Evolutionary conservation across 1,284 basidiomycete species (phyloP), one percentile per base, ranked within the genome.

Genomic region (Meripilus lineatus): DNA sequence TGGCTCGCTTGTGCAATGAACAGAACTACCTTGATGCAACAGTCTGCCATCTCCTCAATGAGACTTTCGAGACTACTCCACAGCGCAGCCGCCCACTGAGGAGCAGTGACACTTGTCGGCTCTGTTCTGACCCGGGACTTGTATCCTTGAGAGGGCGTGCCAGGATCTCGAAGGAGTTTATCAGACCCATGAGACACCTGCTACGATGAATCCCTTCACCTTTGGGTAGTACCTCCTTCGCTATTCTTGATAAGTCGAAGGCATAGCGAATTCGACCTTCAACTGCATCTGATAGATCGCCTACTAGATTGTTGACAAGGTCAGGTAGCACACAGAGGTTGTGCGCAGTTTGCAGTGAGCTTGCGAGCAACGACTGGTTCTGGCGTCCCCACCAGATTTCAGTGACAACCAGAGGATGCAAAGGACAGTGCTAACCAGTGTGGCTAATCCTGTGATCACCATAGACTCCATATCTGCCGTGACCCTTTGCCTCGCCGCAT

Each of bases 311-410:
- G 47, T 85, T 79, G 1, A 97, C 89, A 2, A 97, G 77, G 17
- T 81, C 74, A 0, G 93, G 89, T 3, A 98, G 72, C 5, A 91
- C 80, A 20, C 86, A 76, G 5, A 99, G 77, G 61, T 97, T 97
- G 65, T 92, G 89, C 2, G 94, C 93, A 0, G 93, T 96, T 71
- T 98, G 95, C 6, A 98, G 74, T 0, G 92, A 90, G 2, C 90
- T 91, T 0, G 91, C 89, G 1, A 99, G 75, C 20, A 95, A 68
- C 1, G 91, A 81, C 64, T 91, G 91, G 56, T 96, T 89, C 90
- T 94, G 34, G 10, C 21, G 37, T n/a, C n/a, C n/a, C n/a, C n/a
- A n/a, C 26, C 7, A 25, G 22, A 37, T n/a, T n/a, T n/a, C n/a
- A n/a, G n/a, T n/a, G n/a, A n/a, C n/a, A n/a, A n/a, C n/a, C n/a